Conservation (phyloP, 805 yeast genomes). For the Ascoidea asiatica region DNA sequence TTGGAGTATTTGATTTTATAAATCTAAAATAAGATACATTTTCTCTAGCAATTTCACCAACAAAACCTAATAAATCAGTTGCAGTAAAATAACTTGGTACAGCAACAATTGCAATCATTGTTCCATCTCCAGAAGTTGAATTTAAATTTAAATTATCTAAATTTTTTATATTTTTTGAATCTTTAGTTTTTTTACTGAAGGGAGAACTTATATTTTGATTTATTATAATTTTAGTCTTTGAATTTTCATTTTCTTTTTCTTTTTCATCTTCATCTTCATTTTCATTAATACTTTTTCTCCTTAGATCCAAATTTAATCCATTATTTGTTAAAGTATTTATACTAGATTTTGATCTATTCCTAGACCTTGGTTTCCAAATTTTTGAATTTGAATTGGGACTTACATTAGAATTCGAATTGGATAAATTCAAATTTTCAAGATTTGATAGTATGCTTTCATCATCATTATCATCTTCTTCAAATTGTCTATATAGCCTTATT, state of each 20-base stretch:
- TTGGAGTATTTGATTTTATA: slow-evolving; percentile 48
- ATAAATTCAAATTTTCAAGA: slow-evolving; percentile 1
- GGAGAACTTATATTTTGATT: too few relatives aligned
- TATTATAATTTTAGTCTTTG: too few relatives aligned
- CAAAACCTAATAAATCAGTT: slow-evolving; percentile 68
- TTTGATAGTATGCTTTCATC: slow-evolving; percentile 7
- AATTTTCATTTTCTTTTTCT: slow-evolving; percentile 6
- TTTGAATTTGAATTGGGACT: slow-evolving; percentile 9
- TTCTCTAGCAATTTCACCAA: slow-evolving; percentile 47
- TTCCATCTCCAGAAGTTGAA: slow-evolving; percentile 35
- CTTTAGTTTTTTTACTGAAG: background rate
- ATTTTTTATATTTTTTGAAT: too few relatives aligned
- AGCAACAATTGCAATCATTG: slow-evolving; percentile 70
- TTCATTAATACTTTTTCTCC: background rate
- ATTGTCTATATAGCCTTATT: slow-evolving; percentile 50
- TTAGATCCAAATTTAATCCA: too few relatives aligned
- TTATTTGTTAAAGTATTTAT: background rate
- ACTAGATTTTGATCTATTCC: background rate
- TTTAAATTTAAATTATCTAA: slow-evolving; percentile 1
- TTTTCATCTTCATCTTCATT: slow-evolving; percentile 5
- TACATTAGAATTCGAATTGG: slow-evolving; percentile 6
- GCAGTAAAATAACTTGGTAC: slow-evolving; percentile 82
- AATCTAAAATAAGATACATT: slow-evolving; percentile 61
- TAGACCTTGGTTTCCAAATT: background rate
- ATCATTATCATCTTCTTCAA: slow-evolving; percentile 12